Evolutionary conservation across 345 rosid genomes (phyloP), one percentile per base, ranked within the genome.

Genomic region (Boechera divaricarpa): DNA sequence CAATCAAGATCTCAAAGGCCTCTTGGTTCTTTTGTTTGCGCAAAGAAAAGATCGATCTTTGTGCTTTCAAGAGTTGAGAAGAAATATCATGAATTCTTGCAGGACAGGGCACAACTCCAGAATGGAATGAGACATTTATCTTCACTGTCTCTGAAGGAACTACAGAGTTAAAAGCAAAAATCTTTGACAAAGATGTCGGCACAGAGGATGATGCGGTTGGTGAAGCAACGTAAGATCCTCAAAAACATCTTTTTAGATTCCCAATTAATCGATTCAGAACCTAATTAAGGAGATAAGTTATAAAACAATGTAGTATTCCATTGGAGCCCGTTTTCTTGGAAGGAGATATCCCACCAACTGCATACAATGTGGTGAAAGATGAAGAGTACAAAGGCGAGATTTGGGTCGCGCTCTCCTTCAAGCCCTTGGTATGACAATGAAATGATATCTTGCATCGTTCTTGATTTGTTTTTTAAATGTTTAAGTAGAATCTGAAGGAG

Each of bases 71-170:
- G 36, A 58, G 7, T 28, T 79, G 24, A 67, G 24, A 60, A 55
- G 26, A 32, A 21, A 48, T 33, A 61, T 33, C 1, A 42, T 54
- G 51, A 45, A 33, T 51, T 57, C 10, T 59, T 70, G 75, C 84
- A 88, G 95, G 91, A 28, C 58, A 82, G 77, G 97, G 97, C 32
- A 42, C 80, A 5, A 82, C 79, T 24, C 93, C 97, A 12, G 90
- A 84, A 56, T 93, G 97, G 98, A 91, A 93, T 4, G 96, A 91
- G 85, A 89, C 73, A 72, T 93, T 93, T 76, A 28, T 88, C 33
- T 93, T 93, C 66, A 83, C 79, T 5, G 59, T 93, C 13, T 75
- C 92, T 0, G 88, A 85, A 51, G 86, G 84, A 42, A 86, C 80
- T 12, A 33, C 80, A 38, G 90, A 88, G 59, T 80, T 91, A 72